phyloP scores from a whole-genome alignment of 371 early-diverging fungal genomes.

The Rhizopus stolonifer region DNA sequence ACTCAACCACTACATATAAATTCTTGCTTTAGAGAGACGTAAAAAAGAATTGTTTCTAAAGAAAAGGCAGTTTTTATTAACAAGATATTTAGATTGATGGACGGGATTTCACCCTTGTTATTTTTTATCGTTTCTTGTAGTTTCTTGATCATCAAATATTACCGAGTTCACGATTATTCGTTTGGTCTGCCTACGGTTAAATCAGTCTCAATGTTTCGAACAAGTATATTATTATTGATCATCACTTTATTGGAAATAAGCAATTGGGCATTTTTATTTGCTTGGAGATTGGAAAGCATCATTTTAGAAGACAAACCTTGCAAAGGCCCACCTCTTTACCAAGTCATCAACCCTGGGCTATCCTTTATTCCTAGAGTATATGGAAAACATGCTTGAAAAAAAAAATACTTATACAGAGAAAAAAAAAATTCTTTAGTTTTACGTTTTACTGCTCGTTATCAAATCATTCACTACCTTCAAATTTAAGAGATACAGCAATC shows the following conservation, averaged over 20 bases:
- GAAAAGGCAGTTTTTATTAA: slow-evolving; percentile 2
- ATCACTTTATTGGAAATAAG: slow-evolving; percentile 43
- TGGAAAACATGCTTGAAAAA: not conserved
- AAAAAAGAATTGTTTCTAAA: slow-evolving; percentile 1
- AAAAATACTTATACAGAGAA: not conserved
- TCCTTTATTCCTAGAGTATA: slow-evolving; percentile 43
- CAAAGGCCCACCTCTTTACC: slow-evolving; percentile 33
- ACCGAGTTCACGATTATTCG: slow-evolving; percentile 15
- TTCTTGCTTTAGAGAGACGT: slow-evolving; percentile 40
- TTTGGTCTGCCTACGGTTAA: slow-evolving; percentile 41
- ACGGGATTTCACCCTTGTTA: slow-evolving; percentile 33
- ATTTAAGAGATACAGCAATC: slow-evolving; percentile 54
- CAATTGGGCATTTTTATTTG: slow-evolving; percentile 49
- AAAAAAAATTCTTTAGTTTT: slow-evolving; percentile 33
- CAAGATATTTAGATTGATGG: slow-evolving; percentile 27
- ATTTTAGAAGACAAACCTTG: slow-evolving; percentile 30
- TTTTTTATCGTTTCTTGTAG: slow-evolving; percentile 32
- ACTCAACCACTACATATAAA: slow-evolving; percentile 26
- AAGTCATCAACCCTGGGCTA: slow-evolving; percentile 38
- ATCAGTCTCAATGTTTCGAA: slow-evolving; percentile 29
- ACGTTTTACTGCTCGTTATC: slow-evolving; percentile 47
- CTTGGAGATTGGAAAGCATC: slow-evolving; percentile 50
- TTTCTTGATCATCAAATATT: slow-evolving; percentile 18
- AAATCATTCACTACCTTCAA: slow-evolving; percentile 53
- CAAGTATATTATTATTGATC: slow-evolving; percentile 33